A percentile compares a stretch with the other conserved stretches of the same genome.
These are phyloP conservation scores for Friedmanniomyces simplex DNA, from an alignment of 495 filamentous ascomycete species.

Conservation along the genomic window DNA sequence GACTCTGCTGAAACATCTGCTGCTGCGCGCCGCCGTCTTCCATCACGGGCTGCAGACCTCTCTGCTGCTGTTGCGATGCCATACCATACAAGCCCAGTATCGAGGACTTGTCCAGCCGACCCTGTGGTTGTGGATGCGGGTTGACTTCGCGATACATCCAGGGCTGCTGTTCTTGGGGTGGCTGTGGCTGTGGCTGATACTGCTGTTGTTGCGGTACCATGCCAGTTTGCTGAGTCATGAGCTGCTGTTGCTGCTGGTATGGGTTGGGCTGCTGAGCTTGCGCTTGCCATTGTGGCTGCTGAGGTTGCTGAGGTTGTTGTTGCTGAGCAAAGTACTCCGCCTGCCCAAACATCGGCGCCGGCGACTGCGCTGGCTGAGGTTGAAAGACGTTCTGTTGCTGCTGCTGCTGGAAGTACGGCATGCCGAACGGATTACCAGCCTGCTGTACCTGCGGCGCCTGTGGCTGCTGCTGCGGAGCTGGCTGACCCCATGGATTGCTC, in stretches of 20 bases:
- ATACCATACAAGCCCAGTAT: conserved; percentile 84
- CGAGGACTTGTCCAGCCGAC: conserved; percentile 60
- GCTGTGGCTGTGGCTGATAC: conserved; percentile 5
- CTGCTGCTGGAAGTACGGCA: conserved; percentile 10
- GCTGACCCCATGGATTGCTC: conserved; percentile 13
- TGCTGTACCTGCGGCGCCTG: conserved; percentile 11
- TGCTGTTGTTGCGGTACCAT: conserved; percentile 25
- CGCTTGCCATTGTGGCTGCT: conserved; percentile 19
- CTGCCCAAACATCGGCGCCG: conserved; percentile 25
- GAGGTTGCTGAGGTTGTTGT: conserved; percentile 23
- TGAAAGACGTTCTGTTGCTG: conserved; percentile 26
- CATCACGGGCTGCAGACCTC: conserved; percentile 22
- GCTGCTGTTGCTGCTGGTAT: conserved; percentile 9
- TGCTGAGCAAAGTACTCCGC: conserved; percentile 18
- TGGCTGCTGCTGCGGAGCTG: conserved; percentile 16
- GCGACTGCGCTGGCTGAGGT: conserved; percentile 31
- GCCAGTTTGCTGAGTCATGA: conserved; percentile 9
- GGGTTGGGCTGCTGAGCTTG: conserved; percentile 13
- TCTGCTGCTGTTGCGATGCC: conserved; percentile 52
- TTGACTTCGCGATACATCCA: conserved; percentile 6
- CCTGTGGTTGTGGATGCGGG: conserved; percentile 37
- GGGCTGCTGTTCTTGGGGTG: conserved; percentile 6
- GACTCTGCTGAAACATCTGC: conserved; percentile 14
- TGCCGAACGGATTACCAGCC: neutral
- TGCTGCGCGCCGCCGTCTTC: conserved; percentile 17